A percentile compares a stretch with the other conserved stretches of the same genome.
phyloP scores from a whole-genome alignment of 1,284 basidiomycete genomes.

The Exobasidium cylindrosporum region DNA sequence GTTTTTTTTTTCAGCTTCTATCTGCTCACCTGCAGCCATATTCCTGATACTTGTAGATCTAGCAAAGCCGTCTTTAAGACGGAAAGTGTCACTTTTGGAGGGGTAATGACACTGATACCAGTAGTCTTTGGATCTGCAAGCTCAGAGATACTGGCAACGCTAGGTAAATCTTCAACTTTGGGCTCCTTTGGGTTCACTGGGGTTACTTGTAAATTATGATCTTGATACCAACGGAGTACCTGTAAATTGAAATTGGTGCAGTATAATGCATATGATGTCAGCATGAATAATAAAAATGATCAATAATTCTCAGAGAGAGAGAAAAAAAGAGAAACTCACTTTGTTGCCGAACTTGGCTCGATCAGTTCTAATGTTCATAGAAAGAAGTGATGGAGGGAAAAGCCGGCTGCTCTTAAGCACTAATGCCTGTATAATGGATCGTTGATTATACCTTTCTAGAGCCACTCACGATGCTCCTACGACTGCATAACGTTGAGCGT shows the following conservation, averaged over 20 bases:
- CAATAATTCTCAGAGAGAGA: not conserved
- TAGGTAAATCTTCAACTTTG: constrained; percentile 31
- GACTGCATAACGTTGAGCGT: constrained; percentile 37
- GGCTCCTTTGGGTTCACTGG: constrained; percentile 46
- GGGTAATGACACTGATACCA: constrained; percentile 47
- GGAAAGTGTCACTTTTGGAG: constrained; percentile 39
- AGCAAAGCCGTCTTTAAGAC: constrained; percentile 36
- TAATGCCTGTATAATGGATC: not conserved
- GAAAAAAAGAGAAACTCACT: constrained; percentile 20
- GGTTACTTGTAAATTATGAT: constrained; percentile 31
- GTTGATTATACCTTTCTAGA: too few relatives aligned
- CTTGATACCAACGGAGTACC: constrained; percentile 50
- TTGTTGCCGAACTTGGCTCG: constrained; percentile 48
- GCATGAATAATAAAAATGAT: too few relatives aligned
- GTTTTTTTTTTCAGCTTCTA: too few relatives aligned
- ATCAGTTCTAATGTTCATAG: constrained; percentile 26
- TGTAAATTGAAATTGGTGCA: constrained; percentile 7
- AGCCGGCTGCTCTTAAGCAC: not conserved
- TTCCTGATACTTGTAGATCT: constrained; percentile 29
- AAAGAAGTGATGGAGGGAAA: constrained; percentile 2
- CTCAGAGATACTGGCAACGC: constrained; percentile 20
- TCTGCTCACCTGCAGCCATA: constrained; percentile 47
- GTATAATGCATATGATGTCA: not conserved
- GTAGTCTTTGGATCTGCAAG: constrained; percentile 24
- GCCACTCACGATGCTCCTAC: constrained; percentile 33